Evolutionary conservation across 176 grass and related monocot species (phyloP), one percentile per base, ranked within the genome.

Genomic region (Oryza longistaminata): DNA sequence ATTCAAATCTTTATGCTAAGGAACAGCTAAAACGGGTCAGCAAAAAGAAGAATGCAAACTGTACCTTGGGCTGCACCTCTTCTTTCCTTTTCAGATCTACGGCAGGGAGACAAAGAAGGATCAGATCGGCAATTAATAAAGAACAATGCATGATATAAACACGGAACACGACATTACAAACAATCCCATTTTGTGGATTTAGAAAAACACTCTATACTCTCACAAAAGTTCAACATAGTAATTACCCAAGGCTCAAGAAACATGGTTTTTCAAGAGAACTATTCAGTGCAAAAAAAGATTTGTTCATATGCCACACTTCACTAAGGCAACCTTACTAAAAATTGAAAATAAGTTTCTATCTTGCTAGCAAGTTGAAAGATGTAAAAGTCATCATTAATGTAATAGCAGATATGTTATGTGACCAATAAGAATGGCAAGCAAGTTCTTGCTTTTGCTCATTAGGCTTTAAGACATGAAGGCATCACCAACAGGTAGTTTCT

Each of bases 71-170:
- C 82, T 77, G 91, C 93, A 52, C 93, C 46, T 99, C 93, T 94
- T 99, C 96, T 84, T 82, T 94, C 76, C 90, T 91, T 94, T 96
- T 91, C 64, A 99, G 49, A 82, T 99, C 96, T 98, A 90, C 8
- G 6, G 37, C 37, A 82, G 43, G 9, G 62, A 17, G 72, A 14
- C 15, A 13, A 70, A 88, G 73, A 75, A 53, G 11, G 17, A 86
- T 42, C 11, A 79, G 10, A 43, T 49, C 16, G 46, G 24, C 43
- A n/a, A 84, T 76, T 80, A 67, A 66, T 19, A 82, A 70, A 71
- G n/a, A 85, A 80, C 11, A 27, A 2, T 42, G 14, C 53, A 44
- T 17, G 78, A 77, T 78, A 70, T 27, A 60, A 64, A 62, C 12
- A 40, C 33, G 12, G 42, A 37, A 49, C 44, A 61, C 62, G 52